phyloP scores from a whole-genome alignment of 140 eudicot genomes.

The Ambrosia hybrid region DNA sequence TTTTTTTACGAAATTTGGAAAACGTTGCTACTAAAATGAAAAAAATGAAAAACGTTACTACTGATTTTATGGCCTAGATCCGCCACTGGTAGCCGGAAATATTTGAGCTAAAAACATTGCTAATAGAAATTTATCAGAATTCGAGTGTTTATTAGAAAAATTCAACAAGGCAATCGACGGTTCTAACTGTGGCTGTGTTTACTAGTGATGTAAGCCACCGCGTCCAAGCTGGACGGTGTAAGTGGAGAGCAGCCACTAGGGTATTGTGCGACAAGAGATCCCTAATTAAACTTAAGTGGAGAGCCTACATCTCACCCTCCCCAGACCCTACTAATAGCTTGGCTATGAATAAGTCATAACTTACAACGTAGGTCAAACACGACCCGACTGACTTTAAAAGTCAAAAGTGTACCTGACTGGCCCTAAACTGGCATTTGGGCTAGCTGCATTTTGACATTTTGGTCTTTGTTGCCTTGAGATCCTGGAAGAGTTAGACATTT shows the following conservation, averaged over 20 bases:
- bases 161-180: background rate
- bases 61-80: too few species aligned
- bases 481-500: conserved; percentile 20
- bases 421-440: conserved; percentile 32
- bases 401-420: conserved; percentile 41
- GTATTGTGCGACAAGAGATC: too few species aligned
- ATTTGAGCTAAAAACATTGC: background rate
- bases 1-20: too few species aligned
- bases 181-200: too few species aligned
- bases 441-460: conserved; percentile 20
- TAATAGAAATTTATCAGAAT: background rate
- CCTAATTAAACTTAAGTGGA: too few species aligned
- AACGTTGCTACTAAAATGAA: too few species aligned
- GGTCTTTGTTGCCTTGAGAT: conserved; percentile 24
- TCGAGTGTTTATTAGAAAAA: background rate
- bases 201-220: too few species aligned
- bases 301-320: too few species aligned
- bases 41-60: too few species aligned
- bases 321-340: background rate
- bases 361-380: conserved; percentile 3
- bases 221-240: too few species aligned
- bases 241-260: too few species aligned
- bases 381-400: conserved; percentile 3
- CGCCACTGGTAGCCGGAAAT: conserved; percentile 16
- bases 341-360: background rate